Evolutionary conservation across 2,329 filamentous ascomycete genomes (phyloP).

Genomic region (Torrubiellomyces zombiae): DNA sequence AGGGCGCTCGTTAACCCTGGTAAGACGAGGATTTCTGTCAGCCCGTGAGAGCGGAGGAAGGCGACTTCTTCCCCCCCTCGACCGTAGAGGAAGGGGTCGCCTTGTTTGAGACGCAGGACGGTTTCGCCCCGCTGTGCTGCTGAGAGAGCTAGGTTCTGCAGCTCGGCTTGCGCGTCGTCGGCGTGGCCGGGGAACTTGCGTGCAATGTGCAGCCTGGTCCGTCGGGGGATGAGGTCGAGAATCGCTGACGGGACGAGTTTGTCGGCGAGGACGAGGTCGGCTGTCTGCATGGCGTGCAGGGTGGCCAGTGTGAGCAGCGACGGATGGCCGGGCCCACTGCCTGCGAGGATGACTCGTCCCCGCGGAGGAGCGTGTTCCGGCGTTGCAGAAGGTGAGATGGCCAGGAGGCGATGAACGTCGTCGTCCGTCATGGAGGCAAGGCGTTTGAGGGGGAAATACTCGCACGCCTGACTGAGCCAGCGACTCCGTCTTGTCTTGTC

Average conservation of each 20-base stretch:
- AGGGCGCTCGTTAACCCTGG: constrained; percentile 85
- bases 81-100: constrained; percentile 92
- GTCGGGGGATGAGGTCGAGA: constrained; percentile 74
- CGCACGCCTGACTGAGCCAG: constrained; percentile 91
- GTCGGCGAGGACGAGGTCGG: constrained; percentile 69
- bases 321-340: constrained; percentile 83
- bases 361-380: constrained; percentile 10
- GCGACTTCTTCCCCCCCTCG: constrained; percentile 83
- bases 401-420: constrained; percentile 63
- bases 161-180: constrained; percentile 80
- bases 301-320: constrained; percentile 77
- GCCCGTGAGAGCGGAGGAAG: constrained; percentile 62
- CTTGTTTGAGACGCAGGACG: constrained; percentile 85
- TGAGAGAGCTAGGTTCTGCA: constrained; percentile 60
- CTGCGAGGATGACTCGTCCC: constrained; percentile 73
- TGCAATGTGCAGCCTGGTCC: constrained; percentile 79
- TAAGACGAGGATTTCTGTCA: constrained; percentile 51
- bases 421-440: constrained; percentile 64
- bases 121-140: constrained; percentile 50
- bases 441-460: constrained; percentile 87
- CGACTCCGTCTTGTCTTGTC: constrained; percentile 67
- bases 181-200: constrained; percentile 97
- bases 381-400: constrained; percentile 13
- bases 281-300: constrained; percentile 55
- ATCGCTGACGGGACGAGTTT: constrained; percentile 76